These are phyloP conservation scores for Rhododendron henanense DNA, from an alignment of 148 eudicot species.

Conservation along the genomic window DNA sequence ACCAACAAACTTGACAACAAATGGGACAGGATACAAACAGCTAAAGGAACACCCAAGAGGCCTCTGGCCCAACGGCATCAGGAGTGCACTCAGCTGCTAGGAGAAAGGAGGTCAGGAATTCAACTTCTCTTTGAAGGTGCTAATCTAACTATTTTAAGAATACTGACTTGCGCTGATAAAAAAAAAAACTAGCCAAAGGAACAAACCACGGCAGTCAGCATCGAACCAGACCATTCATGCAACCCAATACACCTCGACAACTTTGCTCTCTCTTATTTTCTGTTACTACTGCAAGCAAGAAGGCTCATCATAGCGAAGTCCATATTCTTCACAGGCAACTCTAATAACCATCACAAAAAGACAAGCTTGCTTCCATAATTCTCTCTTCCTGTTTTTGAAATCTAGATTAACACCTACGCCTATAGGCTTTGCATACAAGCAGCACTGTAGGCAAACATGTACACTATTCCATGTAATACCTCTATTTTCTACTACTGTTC, in stretches of 20 bases:
- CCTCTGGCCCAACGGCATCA: neutral
- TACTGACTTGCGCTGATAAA: neutral
- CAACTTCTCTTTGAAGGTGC: neutral
- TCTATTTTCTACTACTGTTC: neutral
- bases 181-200: neutral
- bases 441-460: neutral
- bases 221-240: neutral
- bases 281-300: neutral
- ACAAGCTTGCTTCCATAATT: neutral
- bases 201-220: neutral
- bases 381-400: neutral
- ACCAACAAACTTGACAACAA: neutral
- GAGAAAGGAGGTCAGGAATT: neutral
- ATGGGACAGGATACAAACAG: neutral
- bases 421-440: neutral
- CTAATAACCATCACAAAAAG: neutral
- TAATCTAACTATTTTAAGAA: neutral
- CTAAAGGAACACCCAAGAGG: neutral
- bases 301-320: neutral
- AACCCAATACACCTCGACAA: neutral
- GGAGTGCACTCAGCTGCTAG: neutral
- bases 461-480: neutral
- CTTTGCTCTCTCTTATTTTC: neutral
- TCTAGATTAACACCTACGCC: neutral
- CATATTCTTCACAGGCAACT: neutral